These are phyloP conservation scores for Fragaria iinumae DNA, from an alignment of 306 rosid genomes.

Conservation along the genomic window DNA sequence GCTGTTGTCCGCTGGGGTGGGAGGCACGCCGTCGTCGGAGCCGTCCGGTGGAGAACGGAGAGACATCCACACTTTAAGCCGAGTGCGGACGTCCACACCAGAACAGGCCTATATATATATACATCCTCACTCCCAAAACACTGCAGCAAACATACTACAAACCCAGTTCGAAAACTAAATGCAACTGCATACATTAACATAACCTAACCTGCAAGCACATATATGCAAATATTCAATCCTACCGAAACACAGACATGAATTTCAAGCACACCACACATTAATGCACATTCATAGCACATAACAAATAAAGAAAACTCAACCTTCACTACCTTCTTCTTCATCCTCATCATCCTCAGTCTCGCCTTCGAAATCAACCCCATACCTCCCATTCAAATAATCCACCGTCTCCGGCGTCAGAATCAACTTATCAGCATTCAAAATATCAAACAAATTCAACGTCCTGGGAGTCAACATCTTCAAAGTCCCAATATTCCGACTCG, in stretches of 20 bases:
- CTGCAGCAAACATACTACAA: neutral
- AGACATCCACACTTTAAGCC: too few species aligned
- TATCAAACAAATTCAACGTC: constrained; percentile 78
- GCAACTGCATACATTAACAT: neutral
- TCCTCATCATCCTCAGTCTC: constrained; percentile 39
- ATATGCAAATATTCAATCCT: neutral
- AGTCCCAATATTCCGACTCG: constrained; percentile 79
- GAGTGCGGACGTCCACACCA: too few species aligned
- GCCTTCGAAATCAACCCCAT: constrained; percentile 51
- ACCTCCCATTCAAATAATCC: constrained; percentile 68
- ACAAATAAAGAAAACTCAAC: constrained; percentile 11
- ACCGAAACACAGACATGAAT: neutral
- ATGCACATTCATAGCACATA: neutral
- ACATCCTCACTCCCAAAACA: neutral
- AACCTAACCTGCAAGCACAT: neutral
- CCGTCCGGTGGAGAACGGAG: too few species aligned
- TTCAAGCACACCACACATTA: neutral
- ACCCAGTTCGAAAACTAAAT: neutral
- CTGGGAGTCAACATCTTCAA: constrained; percentile 88
- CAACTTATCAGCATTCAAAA: constrained; percentile 83
- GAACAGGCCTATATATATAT: too few species aligned
- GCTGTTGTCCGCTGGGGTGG: too few species aligned
- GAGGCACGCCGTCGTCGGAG: too few species aligned
- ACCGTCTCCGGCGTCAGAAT: constrained; percentile 70
- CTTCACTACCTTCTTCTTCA: constrained; percentile 24